Percentiles rank a stretch among this genome's conserved stretches.
Conservation (phyloP, 495 filamentous ascomycete genomes). For the Hypoxylon crocopeplum region DNA sequence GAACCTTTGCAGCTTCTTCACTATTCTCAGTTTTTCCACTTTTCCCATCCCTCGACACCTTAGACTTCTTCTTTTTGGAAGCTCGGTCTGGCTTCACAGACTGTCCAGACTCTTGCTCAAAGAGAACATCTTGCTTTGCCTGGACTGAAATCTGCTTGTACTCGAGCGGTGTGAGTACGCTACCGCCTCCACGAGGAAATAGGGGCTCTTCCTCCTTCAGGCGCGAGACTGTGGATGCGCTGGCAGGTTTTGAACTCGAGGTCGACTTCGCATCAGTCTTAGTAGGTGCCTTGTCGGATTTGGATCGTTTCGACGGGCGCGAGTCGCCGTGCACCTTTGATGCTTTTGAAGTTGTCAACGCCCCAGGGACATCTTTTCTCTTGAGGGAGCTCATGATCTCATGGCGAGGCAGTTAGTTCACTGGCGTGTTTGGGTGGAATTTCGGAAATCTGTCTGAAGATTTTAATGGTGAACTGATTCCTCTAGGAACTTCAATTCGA, state of each 20-base stretch:
- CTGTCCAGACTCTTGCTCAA: constrained; percentile 74
- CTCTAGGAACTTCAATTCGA: constrained; percentile 12
- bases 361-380: constrained; percentile 55
- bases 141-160: constrained; percentile 96
- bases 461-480: constrained; percentile 7
- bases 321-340: constrained; percentile 41
- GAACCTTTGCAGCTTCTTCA: constrained; percentile 72
- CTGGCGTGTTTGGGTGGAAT: no score
- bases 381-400: constrained; percentile 54
- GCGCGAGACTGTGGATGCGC: constrained; percentile 38
- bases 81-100: constrained; percentile 52
- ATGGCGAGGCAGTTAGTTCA: constrained; percentile 5
- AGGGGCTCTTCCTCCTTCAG: constrained; percentile 79
- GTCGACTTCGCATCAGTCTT: constrained; percentile 28
- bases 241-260: constrained; percentile 37
- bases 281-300: constrained; percentile 43
- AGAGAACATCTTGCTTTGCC: constrained; percentile 89
- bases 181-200: constrained; percentile 92
- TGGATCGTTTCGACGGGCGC: constrained; percentile 52
- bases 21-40: constrained; percentile 45
- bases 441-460: no score
- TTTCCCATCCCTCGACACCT: constrained; percentile 60
- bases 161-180: constrained; percentile 89
- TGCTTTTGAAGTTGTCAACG: constrained; percentile 47
- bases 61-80: constrained; percentile 59